Conservation (phyloP, 805 yeast species). For the Clavispora carvajalis region DNA sequence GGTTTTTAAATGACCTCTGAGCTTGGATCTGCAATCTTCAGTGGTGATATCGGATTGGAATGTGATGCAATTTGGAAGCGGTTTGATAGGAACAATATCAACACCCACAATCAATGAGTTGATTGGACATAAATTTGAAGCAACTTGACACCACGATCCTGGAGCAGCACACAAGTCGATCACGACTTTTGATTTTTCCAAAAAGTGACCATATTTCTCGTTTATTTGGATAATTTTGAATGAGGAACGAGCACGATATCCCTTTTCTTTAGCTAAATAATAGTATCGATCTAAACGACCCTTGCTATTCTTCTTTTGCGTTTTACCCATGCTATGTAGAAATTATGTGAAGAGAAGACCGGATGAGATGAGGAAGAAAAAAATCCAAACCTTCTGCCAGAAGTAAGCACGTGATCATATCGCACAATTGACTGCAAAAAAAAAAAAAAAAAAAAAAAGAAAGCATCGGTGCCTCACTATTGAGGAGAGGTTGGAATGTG, state of each 20-base stretch:
- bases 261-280: constrained; percentile 93
- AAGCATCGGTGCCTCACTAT: neutral
- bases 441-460: neutral
- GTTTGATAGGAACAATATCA: constrained; percentile 96
- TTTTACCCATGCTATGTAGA: constrained; percentile 61
- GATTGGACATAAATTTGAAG: constrained; percentile 86
- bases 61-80: constrained; percentile 91
- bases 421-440: constrained; percentile 6
- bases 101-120: constrained; percentile 95
- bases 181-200: constrained; percentile 91
- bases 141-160: constrained; percentile 99
- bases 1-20: constrained; percentile 94
- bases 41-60: constrained; percentile 97
- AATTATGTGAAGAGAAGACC: constrained; percentile 1
- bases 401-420: neutral
- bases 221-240: constrained; percentile 91
- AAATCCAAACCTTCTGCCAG: constrained; percentile 1
- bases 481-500: constrained; percentile 2
- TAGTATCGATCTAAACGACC: constrained; percentile 99
- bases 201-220: constrained; percentile 92
- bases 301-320: constrained; percentile 92
- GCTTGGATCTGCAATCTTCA: constrained; percentile 91
- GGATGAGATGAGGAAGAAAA: constrained; percentile 6
- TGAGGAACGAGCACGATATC: constrained; percentile 98
- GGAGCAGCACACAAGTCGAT: constrained; percentile 99